Percentiles rank a stretch among this genome's conserved stretches.
These are phyloP conservation scores for Parmales sp. DNA, from an alignment of 108 stramenopile genomes.

Conservation along the genomic window DNA sequence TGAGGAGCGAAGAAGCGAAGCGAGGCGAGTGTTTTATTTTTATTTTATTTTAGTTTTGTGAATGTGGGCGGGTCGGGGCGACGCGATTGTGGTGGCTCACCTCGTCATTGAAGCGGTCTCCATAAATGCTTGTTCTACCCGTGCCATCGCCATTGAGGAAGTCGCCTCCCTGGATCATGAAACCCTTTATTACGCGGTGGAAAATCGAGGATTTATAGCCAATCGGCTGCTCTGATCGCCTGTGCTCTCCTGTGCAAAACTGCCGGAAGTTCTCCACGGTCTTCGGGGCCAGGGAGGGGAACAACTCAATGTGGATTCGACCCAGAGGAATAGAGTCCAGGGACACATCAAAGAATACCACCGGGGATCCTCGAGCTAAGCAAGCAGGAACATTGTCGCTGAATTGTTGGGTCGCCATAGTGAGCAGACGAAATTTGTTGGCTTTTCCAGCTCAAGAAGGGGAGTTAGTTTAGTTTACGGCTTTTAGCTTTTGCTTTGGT, in stretches of 20 bases:
- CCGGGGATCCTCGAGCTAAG: too few species aligned
- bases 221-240: slow-evolving; percentile 46
- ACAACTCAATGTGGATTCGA: slow-evolving; percentile 90
- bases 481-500: too few species aligned
- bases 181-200: slow-evolving; percentile 91
- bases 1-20: too few species aligned
- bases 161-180: slow-evolving; percentile 82
- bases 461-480: too few species aligned
- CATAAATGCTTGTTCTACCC: slow-evolving; percentile 73
- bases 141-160: slow-evolving; percentile 81
- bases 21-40: slow-evolving; percentile 68
- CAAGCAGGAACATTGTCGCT: too few species aligned
- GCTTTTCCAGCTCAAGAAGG: too few species aligned
- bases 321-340: slow-evolving; percentile 69
- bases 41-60: slow-evolving; percentile 73
- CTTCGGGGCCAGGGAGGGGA: slow-evolving; percentile 63
- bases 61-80: slow-evolving; percentile 89
- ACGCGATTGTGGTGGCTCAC: slow-evolving; percentile 37
- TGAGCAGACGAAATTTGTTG: too few species aligned
- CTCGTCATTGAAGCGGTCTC: slow-evolving; percentile 29
- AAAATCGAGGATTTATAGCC: slow-evolving; percentile 85
- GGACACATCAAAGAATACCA: slow-evolving; percentile 74
- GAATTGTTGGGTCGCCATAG: too few species aligned
- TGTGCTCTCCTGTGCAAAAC: slow-evolving; percentile 71
- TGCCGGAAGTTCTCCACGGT: slow-evolving; percentile 84